A percentile compares a stretch with the other conserved stretches of the same genome.
Conservation (phyloP, 140 eudicot genomes). For the Erigeron philadelphicus region DNA sequence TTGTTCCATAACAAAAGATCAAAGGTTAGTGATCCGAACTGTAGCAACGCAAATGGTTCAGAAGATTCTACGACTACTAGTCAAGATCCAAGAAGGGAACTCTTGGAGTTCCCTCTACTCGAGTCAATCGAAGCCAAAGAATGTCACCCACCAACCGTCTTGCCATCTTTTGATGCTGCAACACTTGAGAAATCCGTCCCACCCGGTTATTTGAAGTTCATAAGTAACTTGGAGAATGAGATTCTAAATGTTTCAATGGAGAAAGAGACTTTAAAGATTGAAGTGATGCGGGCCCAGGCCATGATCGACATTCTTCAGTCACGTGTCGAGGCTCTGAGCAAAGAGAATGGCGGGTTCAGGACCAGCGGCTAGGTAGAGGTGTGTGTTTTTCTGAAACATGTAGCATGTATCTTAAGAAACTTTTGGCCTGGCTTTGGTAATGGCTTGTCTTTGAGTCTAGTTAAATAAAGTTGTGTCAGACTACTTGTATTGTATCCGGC, state of each 20-base stretch:
- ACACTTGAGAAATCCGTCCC: conserved; percentile 77
- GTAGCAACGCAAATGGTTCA: conserved; percentile 67
- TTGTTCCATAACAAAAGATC: conserved; percentile 50
- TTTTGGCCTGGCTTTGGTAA: conserved; percentile 14
- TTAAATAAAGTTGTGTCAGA: conserved; percentile 27
- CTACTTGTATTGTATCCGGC: conserved; percentile 21
- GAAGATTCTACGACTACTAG: conserved; percentile 79
- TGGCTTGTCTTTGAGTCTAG: conserved; percentile 26
- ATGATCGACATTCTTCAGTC: conserved; percentile 88
- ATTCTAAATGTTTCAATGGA: conserved; percentile 66
- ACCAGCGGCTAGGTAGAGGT: conserved; percentile 29
- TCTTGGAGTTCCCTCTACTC: conserved; percentile 57
- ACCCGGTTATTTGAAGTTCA: conserved; percentile 76
- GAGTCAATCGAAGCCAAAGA: conserved; percentile 54
- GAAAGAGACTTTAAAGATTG: conserved; percentile 65
- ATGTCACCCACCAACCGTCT: conserved; percentile 34
- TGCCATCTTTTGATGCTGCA: conserved; percentile 48
- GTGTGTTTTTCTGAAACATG: background rate
- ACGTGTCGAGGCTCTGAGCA: conserved; percentile 48
- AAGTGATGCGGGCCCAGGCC: conserved; percentile 84
- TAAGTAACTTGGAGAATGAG: conserved; percentile 64
- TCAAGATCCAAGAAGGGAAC: conserved; percentile 37
- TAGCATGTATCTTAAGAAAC: conserved; percentile 20
- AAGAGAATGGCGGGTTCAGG: conserved; percentile 53
- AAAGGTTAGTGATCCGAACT: conserved; percentile 58